Evolutionary conservation across 2,329 filamentous ascomycete genomes (phyloP).

Genomic region (Cladosporium cucumerinum): DNA sequence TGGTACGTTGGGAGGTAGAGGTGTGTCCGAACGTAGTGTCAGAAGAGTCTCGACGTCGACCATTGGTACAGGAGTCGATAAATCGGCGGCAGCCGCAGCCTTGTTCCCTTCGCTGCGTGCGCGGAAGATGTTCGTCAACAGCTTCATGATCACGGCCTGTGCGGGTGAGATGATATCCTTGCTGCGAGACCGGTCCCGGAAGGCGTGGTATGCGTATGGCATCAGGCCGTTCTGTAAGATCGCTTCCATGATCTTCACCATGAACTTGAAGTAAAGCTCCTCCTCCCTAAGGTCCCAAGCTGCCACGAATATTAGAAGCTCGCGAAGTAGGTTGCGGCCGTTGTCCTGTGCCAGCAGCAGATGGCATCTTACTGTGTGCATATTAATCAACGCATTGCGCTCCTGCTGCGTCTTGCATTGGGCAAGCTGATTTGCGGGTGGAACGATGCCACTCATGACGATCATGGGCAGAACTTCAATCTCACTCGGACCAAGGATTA

Average conservation of each 20-base stretch:
- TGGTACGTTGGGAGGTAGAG: slow-evolving; percentile 27
- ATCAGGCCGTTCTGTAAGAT: slow-evolving; percentile 85
- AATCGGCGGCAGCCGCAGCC: slow-evolving; percentile 15
- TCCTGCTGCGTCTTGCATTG: slow-evolving; percentile 47
- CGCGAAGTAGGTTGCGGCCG: slow-evolving; percentile 81
- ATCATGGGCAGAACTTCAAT: slow-evolving; percentile 98
- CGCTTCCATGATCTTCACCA: slow-evolving; percentile 90
- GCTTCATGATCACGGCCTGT: slow-evolving; percentile 86
- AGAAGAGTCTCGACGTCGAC: slow-evolving; percentile 11
- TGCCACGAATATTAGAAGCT: slow-evolving; percentile 92
- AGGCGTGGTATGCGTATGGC: slow-evolving; percentile 86
- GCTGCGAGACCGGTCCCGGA: slow-evolving; percentile 66
- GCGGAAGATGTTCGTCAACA: slow-evolving; percentile 86
- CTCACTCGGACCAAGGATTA: slow-evolving; percentile 89
- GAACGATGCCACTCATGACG: slow-evolving; percentile 89
- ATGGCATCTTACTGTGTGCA: slow-evolving; percentile 86
- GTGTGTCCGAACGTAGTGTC: slow-evolving; percentile 15
- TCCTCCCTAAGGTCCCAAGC: slow-evolving; percentile 95
- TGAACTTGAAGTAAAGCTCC: slow-evolving; percentile 93
- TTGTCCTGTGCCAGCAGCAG: slow-evolving; percentile 87
- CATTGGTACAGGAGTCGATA: slow-evolving; percentile 8
- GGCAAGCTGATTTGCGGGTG: slow-evolving; percentile 65
- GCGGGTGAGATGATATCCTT: slow-evolving; percentile 96
- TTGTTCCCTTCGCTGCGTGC: slow-evolving; percentile 47
- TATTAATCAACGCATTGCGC: slow-evolving; percentile 62